Evolutionary conservation across 805 yeast species (phyloP).

Genomic region (Candida fluviatilis): DNA sequence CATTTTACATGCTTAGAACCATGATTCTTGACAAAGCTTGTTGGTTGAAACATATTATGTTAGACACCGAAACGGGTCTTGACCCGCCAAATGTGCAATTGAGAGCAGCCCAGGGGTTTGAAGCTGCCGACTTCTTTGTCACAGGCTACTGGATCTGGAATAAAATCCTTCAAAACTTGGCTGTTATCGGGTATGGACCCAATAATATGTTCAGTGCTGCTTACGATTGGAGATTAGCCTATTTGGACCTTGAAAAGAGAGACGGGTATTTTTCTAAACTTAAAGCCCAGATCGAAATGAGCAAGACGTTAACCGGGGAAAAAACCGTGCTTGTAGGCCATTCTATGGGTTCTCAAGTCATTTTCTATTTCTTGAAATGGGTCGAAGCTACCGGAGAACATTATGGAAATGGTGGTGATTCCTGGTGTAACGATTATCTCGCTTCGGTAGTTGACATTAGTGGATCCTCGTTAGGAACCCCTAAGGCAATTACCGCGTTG

Average conservation of each 20-base stretch:
- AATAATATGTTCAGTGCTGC: constrained; percentile 87
- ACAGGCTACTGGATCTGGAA: constrained; percentile 99
- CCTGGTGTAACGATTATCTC: constrained; percentile 84
- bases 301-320: constrained; percentile 47
- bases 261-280: constrained; percentile 82
- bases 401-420: constrained; percentile 87
- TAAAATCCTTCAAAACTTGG: constrained; percentile 87
- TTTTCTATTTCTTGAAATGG: constrained; percentile 91
- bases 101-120: constrained; percentile 94
- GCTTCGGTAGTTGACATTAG: constrained; percentile 82
- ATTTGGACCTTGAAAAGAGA: constrained; percentile 79
- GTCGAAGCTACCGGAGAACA: constrained; percentile 80
- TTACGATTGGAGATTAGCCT: constrained; percentile 95
- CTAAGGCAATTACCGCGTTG: constrained; percentile 87
- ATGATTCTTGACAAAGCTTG: constrained; percentile 90
- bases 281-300: constrained; percentile 67
- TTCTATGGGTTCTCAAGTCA: constrained; percentile 94
- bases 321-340: constrained; percentile 83
- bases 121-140: constrained; percentile 93
- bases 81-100: constrained; percentile 82
- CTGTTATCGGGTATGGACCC: constrained; percentile 92
- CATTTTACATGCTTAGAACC: constrained; percentile 88
- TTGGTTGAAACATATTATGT: constrained; percentile 88
- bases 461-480: constrained; percentile 91
- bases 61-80: constrained; percentile 87